These are phyloP conservation scores for Leccinum imitatum DNA, from an alignment of 768 basidiomycete genomes.

Conservation along the genomic window DNA sequence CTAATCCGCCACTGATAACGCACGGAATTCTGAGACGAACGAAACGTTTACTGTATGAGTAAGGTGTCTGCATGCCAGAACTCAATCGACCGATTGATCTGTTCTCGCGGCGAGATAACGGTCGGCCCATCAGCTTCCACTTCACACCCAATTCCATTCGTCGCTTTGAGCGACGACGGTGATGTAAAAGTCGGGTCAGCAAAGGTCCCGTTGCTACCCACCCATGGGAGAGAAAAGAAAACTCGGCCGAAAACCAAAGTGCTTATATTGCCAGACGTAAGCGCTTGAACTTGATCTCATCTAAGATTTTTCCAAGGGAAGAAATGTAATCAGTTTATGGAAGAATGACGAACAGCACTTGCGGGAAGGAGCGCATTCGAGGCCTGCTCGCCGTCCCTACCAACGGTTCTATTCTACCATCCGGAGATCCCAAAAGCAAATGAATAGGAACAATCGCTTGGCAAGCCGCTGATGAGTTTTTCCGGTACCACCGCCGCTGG, in stretches of 20 bases:
- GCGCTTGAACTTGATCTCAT: background rate
- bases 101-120: background rate
- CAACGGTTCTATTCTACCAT: slow-evolving; percentile 8
- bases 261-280: slow-evolving; percentile 26
- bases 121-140: background rate
- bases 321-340: slow-evolving; percentile 6
- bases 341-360: slow-evolving; percentile 10
- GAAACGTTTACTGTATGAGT: background rate
- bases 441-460: slow-evolving; percentile 2
- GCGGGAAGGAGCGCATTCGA: slow-evolving; percentile 13
- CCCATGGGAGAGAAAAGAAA: background rate
- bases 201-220: slow-evolving; percentile 2
- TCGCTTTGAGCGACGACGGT: slow-evolving; percentile 2
- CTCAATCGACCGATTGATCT: slow-evolving; percentile 1
- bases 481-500: slow-evolving; percentile 1
- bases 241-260: slow-evolving; percentile 10
- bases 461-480: background rate
- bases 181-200: slow-evolving; percentile 15
- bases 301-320: background rate
- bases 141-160: background rate
- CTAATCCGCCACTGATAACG: background rate
- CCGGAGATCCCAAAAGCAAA: slow-evolving; percentile 10
- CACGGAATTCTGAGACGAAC: background rate
- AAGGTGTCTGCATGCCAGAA: slow-evolving; percentile 1
- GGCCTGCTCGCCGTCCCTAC: slow-evolving; percentile 5